phyloP scores from a whole-genome alignment of 2,329 filamentous ascomycete species.

The Phialocephala subalpina region DNA sequence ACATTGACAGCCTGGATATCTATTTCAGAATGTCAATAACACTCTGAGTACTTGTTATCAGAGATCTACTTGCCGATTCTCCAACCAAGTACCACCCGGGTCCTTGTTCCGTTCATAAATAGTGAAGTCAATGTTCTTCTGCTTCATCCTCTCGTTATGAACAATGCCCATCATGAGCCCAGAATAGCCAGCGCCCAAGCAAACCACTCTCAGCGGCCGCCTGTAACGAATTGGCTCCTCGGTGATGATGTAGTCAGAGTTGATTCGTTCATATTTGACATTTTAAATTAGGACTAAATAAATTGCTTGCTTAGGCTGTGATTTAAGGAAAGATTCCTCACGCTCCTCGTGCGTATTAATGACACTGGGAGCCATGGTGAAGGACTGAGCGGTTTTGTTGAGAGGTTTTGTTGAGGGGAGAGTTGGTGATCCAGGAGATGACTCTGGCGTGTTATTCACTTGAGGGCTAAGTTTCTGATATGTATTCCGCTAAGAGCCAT shows the following conservation, averaged over 20 bases:
- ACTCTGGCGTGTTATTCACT: neutral
- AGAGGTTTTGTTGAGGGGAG: too few relatives aligned
- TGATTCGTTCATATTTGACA: neutral
- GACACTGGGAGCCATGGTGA: neutral
- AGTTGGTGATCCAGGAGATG: neutral
- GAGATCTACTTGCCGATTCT: constrained; percentile 3
- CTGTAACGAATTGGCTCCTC: neutral
- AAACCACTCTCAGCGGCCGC: neutral
- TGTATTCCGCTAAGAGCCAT: neutral
- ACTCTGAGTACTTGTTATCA: neutral
- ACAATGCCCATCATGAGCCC: constrained; percentile 4
- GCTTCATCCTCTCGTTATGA: neutral
- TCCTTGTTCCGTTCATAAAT: constrained; percentile 15
- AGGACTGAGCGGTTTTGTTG: neutral
- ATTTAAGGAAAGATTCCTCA: neutral
- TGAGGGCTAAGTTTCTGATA: neutral
- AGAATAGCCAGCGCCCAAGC: constrained; percentile 12
- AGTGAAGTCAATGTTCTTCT: constrained; percentile 1
- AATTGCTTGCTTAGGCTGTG: neutral
- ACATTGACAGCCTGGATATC: constrained; percentile 34
- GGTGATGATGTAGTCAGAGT: neutral
- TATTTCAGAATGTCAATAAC: neutral
- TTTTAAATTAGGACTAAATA: constrained; percentile 1
- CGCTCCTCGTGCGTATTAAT: neutral
- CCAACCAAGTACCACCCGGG: constrained; percentile 11